Evolutionary conservation across 2,329 filamentous ascomycete species (phyloP).

Genomic region (Cadophora luteo-olivacea): DNA sequence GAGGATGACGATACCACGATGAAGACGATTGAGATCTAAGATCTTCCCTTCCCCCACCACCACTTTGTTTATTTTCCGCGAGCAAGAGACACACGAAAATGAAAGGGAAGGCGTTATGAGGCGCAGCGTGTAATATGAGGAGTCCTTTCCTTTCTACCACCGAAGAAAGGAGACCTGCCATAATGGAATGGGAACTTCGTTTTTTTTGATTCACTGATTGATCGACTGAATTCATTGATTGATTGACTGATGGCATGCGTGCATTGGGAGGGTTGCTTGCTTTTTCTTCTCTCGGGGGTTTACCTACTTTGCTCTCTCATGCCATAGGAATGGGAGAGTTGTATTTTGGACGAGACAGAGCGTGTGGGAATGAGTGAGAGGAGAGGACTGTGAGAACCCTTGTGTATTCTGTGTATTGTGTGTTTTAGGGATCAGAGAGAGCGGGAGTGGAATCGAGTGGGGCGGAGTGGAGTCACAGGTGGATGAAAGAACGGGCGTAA

Average conservation of each 20-base stretch:
- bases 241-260: slow-evolving; percentile 29
- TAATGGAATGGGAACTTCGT: slow-evolving; percentile 24
- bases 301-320: background rate
- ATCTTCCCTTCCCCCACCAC: background rate
- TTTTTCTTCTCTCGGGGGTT: slow-evolving; percentile 10
- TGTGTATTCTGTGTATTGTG: background rate
- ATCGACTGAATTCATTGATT: background rate
- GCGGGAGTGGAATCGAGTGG: background rate
- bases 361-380: background rate
- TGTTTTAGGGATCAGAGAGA: background rate
- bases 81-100: slow-evolving; percentile 30
- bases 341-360: background rate
- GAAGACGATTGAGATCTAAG: slow-evolving; percentile 48
- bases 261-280: slow-evolving; percentile 34
- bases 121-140: slow-evolving; percentile 32
- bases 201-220: background rate
- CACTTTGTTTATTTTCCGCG: slow-evolving; percentile 27
- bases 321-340: background rate
- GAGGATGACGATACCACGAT: slow-evolving; percentile 45
- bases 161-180: slow-evolving; percentile 28
- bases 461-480: too few species aligned
- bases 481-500: slow-evolving; percentile 22
- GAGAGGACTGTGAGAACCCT: background rate
- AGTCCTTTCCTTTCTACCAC: slow-evolving; percentile 16
- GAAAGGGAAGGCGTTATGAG: slow-evolving; percentile 39